Conservation (phyloP, 345 rosid species). For the Mercurialis annua region DNA sequence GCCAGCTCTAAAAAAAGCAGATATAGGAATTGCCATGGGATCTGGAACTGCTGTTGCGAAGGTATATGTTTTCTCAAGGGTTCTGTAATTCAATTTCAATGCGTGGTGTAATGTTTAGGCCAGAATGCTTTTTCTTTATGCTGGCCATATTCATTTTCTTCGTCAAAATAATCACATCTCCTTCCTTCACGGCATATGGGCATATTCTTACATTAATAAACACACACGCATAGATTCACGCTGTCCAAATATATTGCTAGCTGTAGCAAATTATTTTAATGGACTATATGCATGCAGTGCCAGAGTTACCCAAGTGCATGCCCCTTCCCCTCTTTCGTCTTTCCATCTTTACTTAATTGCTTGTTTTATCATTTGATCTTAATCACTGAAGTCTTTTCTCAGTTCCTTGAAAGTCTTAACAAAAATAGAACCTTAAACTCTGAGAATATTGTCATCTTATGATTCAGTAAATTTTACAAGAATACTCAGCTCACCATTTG, state of each 20-base stretch:
- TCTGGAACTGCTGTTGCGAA: constrained; percentile 99
- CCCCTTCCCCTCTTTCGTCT: neutral
- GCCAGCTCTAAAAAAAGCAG: constrained; percentile 95
- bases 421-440: no score
- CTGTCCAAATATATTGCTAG: neutral
- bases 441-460: neutral
- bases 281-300: neutral
- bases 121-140: neutral
- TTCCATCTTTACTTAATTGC: neutral
- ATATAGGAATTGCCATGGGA: constrained; percentile 99
- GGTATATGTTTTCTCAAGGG: constrained; percentile 38
- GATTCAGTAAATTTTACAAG: neutral
- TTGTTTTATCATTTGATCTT: neutral
- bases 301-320: neutral
- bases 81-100: neutral
- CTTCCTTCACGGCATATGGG: neutral
- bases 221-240: neutral
- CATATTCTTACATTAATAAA: neutral
- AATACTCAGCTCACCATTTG: neutral
- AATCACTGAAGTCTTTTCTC: no score
- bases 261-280: neutral
- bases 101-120: neutral
- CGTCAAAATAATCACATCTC: neutral
- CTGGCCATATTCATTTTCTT: neutral
- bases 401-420: no score